These are phyloP conservation scores for Aspergillus diversus DNA, from an alignment of 495 filamentous ascomycete genomes.

Conservation along the genomic window DNA sequence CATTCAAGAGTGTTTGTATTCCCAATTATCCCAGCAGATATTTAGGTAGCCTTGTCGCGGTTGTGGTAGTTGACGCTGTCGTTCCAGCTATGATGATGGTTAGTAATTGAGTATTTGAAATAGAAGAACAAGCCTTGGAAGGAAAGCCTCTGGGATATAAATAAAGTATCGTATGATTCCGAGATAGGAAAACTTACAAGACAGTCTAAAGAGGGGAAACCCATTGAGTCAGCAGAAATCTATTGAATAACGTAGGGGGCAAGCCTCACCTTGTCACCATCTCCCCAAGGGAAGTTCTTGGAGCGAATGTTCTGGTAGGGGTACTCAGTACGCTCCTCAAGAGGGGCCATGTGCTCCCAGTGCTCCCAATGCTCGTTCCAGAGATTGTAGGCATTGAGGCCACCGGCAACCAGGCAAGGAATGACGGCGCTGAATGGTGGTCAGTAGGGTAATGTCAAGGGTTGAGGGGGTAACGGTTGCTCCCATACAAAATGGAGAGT, in stretches of 20 bases:
- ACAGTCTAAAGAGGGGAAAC: slow-evolving; percentile 47
- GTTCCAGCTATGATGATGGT: slow-evolving; percentile 77
- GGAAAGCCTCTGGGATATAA: neutral
- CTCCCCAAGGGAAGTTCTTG: slow-evolving; percentile 89
- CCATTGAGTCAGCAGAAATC: slow-evolving; percentile 34
- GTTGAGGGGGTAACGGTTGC: slow-evolving; percentile 16
- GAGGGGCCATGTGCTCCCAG: slow-evolving; percentile 79
- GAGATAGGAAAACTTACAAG: slow-evolving; percentile 60
- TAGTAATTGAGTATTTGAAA: slow-evolving; percentile 20
- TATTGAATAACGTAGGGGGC: neutral
- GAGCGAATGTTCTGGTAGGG: slow-evolving; percentile 90
- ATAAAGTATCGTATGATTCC: neutral
- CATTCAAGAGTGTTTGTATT: slow-evolving; percentile 8
- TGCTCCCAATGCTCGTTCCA: slow-evolving; percentile 98
- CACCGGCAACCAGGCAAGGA: slow-evolving; percentile 69
- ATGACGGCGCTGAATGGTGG: slow-evolving; percentile 59
- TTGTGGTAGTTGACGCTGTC: slow-evolving; percentile 93
- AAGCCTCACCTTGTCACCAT: slow-evolving; percentile 82
- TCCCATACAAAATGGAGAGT: slow-evolving; percentile 82
- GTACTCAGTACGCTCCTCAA: slow-evolving; percentile 88
- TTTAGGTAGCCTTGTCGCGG: slow-evolving; percentile 73
- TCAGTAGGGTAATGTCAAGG: slow-evolving; percentile 21
- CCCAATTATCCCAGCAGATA: slow-evolving; percentile 2
- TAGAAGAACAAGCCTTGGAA: neutral
- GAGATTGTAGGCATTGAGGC: slow-evolving; percentile 80